Percentiles rank a stretch among this genome's conserved stretches.
phyloP scores from a whole-genome alignment of 176 grass and related monocot genomes.

The Musa beccarii region DNA sequence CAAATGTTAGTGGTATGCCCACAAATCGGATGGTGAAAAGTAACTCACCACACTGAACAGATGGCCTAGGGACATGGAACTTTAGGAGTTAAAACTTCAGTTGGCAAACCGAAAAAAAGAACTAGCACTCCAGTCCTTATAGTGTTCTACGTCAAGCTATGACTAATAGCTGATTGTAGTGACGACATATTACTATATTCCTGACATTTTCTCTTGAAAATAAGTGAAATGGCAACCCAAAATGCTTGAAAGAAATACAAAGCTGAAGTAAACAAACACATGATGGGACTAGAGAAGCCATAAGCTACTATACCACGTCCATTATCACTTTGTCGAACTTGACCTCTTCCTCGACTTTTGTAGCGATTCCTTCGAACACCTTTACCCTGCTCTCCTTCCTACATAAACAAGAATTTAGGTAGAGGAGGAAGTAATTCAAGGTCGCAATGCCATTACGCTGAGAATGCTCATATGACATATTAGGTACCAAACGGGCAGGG shows the following conservation, averaged over 20 bases:
- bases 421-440: not conserved
- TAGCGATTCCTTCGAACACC: constrained; percentile 34
- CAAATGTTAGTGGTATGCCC: no score
- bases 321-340: constrained; percentile 35
- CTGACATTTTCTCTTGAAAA: not conserved
- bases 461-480: no score
- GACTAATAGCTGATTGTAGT: not conserved
- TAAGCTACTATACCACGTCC: constrained; percentile 37
- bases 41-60: no score
- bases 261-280: not conserved
- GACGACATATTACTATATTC: not conserved
- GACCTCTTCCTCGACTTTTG: constrained; percentile 38
- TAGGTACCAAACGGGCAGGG: no score
- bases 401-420: not conserved
- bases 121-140: no score
- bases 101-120: no score
- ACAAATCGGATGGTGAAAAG: no score
- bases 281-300: not conserved
- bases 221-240: not conserved
- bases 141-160: no score
- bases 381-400: constrained; percentile 42
- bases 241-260: not conserved
- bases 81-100: no score
- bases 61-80: no score
- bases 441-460: no score